Conservation (phyloP, 352 stramenopile species). For the Globisporangium nodosum region DNA sequence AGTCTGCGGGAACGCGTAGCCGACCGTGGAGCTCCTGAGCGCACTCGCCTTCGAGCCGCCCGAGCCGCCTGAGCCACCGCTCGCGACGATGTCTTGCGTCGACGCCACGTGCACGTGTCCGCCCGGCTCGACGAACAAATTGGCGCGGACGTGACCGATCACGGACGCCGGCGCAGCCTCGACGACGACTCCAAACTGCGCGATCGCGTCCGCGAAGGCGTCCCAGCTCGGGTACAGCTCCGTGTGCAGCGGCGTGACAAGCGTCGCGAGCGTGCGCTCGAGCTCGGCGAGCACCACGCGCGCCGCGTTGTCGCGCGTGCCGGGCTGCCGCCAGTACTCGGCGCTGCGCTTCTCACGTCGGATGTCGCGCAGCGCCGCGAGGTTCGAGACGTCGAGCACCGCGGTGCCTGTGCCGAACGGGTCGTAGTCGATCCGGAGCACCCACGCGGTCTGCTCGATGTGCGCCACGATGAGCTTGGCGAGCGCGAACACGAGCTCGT, state of each 20-base stretch:
- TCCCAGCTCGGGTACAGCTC: slow-evolving; percentile 68
- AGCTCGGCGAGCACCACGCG: slow-evolving; percentile 54
- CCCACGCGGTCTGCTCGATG: slow-evolving; percentile 69
- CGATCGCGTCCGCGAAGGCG: slow-evolving; percentile 48
- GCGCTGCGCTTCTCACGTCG: slow-evolving; percentile 49
- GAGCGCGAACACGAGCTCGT: slow-evolving; percentile 78
- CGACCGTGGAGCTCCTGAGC: slow-evolving; percentile 33
- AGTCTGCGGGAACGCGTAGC: slow-evolving; percentile 75
- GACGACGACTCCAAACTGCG: slow-evolving; percentile 70
- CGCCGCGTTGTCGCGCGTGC: slow-evolving; percentile 49
- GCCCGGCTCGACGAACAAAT: slow-evolving; percentile 74
- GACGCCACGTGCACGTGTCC: slow-evolving; percentile 63
- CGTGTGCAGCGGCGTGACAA: slow-evolving; percentile 18
- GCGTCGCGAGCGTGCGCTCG: slow-evolving; percentile 29
- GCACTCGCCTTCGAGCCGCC: not conserved
- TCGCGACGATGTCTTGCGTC: slow-evolving; percentile 54
- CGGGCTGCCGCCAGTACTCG: slow-evolving; percentile 71
- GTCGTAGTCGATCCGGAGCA: slow-evolving; percentile 82
- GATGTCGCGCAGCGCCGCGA: slow-evolving; percentile 56
- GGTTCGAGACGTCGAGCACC: slow-evolving; percentile 55
- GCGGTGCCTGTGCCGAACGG: slow-evolving; percentile 55
- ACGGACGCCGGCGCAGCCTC: slow-evolving; percentile 53
- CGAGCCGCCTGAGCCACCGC: not conserved
- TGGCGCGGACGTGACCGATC: slow-evolving; percentile 51
- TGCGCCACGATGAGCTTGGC: slow-evolving; percentile 85